Evolutionary conservation across 2,329 filamentous ascomycete genomes (phyloP).

Genomic region (Neonectria coccinea): DNA sequence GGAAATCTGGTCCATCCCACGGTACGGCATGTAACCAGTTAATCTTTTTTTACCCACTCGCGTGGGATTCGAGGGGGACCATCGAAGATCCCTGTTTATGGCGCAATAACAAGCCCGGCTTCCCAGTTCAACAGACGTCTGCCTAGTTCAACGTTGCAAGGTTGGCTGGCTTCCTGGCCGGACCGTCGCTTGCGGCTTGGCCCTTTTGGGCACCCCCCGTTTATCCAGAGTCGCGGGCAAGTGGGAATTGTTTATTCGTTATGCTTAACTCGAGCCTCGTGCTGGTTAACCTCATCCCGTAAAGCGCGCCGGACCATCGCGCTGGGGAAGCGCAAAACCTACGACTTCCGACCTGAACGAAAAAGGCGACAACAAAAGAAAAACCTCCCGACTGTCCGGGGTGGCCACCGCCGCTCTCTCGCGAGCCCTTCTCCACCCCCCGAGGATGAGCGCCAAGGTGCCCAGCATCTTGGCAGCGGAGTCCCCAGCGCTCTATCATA

Average conservation of each 20-base stretch:
- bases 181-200: background rate
- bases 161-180: constrained; percentile 6
- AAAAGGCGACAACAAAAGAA: too few relatives aligned
- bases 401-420: constrained; percentile 2
- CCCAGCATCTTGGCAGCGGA: constrained; percentile 40
- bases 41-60: background rate
- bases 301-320: background rate
- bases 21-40: background rate
- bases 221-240: background rate
- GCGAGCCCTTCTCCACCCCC: constrained; percentile 15
- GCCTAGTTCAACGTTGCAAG: background rate
- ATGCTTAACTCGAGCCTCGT: constrained; percentile 35
- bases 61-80: constrained; percentile 5
- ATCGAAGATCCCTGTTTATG: constrained; percentile 31
- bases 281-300: constrained; percentile 1
- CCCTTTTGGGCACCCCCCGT: background rate
- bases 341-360: too few relatives aligned
- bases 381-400: constrained; percentile 4
- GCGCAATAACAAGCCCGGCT: constrained; percentile 25
- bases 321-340: background rate
- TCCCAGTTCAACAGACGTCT: background rate
- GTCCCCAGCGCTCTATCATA: constrained; percentile 14
- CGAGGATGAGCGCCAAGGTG: constrained; percentile 34
- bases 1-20: background rate
- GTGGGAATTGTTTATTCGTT: constrained; percentile 23